These are phyloP conservation scores for Spathaspora boniae DNA, from an alignment of 805 yeast species.

Conservation along the genomic window DNA sequence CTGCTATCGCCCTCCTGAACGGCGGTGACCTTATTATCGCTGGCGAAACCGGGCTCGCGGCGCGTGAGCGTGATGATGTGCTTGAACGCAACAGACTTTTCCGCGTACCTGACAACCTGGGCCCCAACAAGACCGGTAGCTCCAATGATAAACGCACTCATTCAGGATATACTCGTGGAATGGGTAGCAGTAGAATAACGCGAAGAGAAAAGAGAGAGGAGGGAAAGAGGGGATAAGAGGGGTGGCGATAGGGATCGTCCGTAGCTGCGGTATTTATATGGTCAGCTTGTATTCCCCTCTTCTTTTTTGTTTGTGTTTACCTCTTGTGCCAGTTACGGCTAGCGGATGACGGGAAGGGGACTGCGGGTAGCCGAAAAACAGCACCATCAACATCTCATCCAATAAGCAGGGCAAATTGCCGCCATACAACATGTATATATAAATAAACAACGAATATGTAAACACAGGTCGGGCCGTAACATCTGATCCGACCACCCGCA, in stretches of 20 bases:
- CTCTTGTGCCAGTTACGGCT: too few species aligned
- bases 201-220: background rate
- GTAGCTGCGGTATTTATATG: background rate
- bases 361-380: too few species aligned
- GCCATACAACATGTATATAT: too few species aligned
- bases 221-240: background rate
- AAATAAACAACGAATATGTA: too few species aligned
- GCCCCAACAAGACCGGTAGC: slow-evolving; percentile 79
- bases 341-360: too few species aligned
- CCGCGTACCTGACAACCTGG: slow-evolving; percentile 47
- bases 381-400: too few species aligned
- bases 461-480: too few species aligned
- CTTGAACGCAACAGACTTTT: slow-evolving; percentile 29
- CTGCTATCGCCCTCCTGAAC: slow-evolving; percentile 44
- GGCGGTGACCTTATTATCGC: slow-evolving; percentile 32
- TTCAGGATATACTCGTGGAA: too few species aligned
- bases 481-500: too few species aligned
- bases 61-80: slow-evolving; percentile 52
- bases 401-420: too few species aligned
- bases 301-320: too few species aligned
- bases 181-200: background rate
- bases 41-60: slow-evolving; percentile 31
- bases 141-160: slow-evolving; percentile 45
- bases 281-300: too few species aligned
- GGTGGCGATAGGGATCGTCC: background rate